phyloP scores from a whole-genome alignment of 1,284 basidiomycete species.

The Ustilago crameri region DNA sequence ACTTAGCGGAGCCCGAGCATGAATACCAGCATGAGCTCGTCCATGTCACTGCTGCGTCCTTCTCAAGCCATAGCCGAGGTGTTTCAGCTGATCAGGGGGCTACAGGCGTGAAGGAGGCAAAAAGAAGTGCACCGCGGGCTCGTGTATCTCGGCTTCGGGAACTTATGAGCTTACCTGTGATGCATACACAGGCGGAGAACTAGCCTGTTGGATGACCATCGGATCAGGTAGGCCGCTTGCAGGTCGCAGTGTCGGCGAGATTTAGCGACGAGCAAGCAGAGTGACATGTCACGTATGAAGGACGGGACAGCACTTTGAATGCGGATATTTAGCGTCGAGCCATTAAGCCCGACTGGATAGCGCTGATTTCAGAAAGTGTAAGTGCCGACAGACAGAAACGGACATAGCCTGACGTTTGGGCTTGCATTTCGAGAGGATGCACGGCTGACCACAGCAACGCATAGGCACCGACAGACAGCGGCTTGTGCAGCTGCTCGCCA shows the following conservation, averaged over 20 bases:
- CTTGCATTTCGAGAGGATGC: background rate
- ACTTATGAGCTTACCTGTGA: too few relatives aligned
- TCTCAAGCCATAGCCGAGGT: constrained; percentile 4
- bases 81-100: constrained; percentile 8
- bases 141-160: too few relatives aligned
- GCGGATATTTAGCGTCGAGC: too few relatives aligned
- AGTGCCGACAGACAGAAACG: background rate
- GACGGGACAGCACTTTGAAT: background rate
- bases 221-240: constrained; percentile 5
- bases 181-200: background rate
- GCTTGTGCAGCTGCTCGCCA: too few relatives aligned
- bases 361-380: too few relatives aligned
- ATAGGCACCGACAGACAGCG: too few relatives aligned
- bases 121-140: background rate
- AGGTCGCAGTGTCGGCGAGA: constrained; percentile 1
- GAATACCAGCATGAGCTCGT: background rate
- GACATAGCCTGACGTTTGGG: constrained; percentile 12
- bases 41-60: background rate
- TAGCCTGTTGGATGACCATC: background rate
- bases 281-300: constrained; percentile 18
- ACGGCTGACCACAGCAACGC: too few relatives aligned
- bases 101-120: too few relatives aligned
- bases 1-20: constrained; percentile 1
- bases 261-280: constrained; percentile 23
- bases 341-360: too few relatives aligned